These are phyloP conservation scores for Botrytis squamosa DNA, from an alignment of 2,329 filamentous ascomycete species.

Conservation along the genomic window DNA sequence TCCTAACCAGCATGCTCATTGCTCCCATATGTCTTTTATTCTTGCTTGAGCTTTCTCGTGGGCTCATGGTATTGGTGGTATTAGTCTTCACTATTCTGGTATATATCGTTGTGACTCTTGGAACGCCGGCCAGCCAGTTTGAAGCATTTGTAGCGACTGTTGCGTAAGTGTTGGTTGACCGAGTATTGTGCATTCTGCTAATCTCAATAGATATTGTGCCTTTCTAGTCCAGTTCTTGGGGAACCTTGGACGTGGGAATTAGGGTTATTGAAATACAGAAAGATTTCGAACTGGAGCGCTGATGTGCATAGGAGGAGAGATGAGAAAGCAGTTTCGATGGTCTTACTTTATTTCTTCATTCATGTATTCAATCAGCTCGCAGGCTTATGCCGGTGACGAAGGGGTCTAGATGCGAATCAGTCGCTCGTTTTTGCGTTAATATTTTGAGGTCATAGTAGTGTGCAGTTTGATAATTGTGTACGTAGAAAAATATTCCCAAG, in stretches of 20 bases:
- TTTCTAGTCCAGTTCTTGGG: not conserved
- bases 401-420: not conserved
- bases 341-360: not conserved
- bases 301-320: not conserved
- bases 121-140: not conserved
- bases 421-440: not conserved
- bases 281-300: not conserved
- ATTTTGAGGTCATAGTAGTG: not conserved
- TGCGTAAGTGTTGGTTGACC: not conserved
- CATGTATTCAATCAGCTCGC: not conserved
- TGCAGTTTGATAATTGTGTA: not conserved
- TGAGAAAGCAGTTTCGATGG: not conserved
- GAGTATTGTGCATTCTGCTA: not conserved
- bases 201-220: not conserved
- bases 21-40: not conserved
- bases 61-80: not conserved
- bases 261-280: not conserved
- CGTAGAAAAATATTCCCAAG: not conserved
- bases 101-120: not conserved
- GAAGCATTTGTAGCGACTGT: slow-evolving; percentile 1
- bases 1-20: not conserved
- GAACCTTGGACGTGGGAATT: not conserved
- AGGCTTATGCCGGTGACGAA: not conserved
- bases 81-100: not conserved
- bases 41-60: not conserved